A percentile compares a stretch with the other conserved stretches of the same genome.
Conservation (phyloP, 345 rosid species). For the Salix arbutifolia region DNA sequence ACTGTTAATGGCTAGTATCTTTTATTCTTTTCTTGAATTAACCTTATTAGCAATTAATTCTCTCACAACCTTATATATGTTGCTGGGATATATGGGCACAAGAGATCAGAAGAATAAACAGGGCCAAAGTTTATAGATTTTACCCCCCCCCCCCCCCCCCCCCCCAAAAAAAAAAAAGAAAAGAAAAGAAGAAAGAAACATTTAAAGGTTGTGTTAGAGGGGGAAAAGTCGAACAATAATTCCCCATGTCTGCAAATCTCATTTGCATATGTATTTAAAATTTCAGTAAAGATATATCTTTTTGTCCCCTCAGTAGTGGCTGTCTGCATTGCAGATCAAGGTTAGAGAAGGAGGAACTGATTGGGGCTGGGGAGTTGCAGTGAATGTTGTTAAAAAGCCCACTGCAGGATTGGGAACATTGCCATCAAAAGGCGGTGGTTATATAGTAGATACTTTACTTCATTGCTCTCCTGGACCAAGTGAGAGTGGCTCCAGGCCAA, state of each 20-base stretch:
- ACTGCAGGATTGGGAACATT: slow-evolving; percentile 51
- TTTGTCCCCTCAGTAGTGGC: not conserved
- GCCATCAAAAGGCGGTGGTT: slow-evolving; percentile 64
- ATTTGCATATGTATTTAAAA: not conserved
- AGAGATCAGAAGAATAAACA: not conserved
- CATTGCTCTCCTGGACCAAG: slow-evolving; percentile 79
- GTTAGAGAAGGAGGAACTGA: slow-evolving; percentile 93
- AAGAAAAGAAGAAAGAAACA: not conserved
- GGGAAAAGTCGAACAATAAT: not conserved
- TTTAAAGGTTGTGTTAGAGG: not conserved
- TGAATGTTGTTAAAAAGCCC: slow-evolving; percentile 79
- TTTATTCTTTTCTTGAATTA: not conserved
- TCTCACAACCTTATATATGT: not conserved
- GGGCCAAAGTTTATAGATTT: too few relatives aligned
- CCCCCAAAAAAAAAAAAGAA: too few relatives aligned
- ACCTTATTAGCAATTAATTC: not conserved
- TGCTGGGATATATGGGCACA: not conserved
- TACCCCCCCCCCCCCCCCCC: too few relatives aligned
- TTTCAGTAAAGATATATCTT: not conserved
- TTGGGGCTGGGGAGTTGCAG: slow-evolving; percentile 99
- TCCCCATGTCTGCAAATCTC: not conserved
- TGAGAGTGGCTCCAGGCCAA: slow-evolving; percentile 83
- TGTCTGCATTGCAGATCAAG: slow-evolving; percentile 55
- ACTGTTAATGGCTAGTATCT: not conserved
- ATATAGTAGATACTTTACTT: slow-evolving; percentile 89